Conservation (phyloP, 768 basidiomycete species). For the Rhodotorula graminis region DNA sequence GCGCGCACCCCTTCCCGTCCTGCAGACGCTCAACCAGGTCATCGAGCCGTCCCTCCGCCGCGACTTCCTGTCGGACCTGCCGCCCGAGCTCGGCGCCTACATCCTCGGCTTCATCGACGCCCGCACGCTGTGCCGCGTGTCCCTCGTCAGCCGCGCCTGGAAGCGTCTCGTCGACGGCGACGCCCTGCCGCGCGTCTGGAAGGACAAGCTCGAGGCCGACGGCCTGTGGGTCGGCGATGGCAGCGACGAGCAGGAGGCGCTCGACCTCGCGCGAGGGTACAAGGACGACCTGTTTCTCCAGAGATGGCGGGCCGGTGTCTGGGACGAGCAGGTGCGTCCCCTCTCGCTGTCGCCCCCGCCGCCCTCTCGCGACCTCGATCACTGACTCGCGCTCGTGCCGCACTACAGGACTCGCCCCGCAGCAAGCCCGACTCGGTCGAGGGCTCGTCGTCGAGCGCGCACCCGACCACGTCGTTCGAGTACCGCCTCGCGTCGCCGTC, state of each 20-base stretch:
- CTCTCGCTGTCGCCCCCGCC: neutral
- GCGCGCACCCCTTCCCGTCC: conserved; percentile 82
- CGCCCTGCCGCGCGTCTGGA: conserved; percentile 69
- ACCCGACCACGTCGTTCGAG: conserved; percentile 7
- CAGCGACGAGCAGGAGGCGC: conserved; percentile 73
- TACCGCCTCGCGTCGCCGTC: conserved; percentile 42
- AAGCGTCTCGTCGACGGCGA: conserved; percentile 86
- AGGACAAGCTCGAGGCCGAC: conserved; percentile 72
- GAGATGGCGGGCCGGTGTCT: conserved; percentile 39
- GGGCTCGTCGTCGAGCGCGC: neutral
- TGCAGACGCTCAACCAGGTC: conserved; percentile 82
- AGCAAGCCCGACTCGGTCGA: neutral
- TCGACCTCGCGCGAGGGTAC: conserved; percentile 53
- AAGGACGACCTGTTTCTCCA: conserved; percentile 37
- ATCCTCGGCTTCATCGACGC: conserved; percentile 80
- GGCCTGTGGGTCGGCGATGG: conserved; percentile 85
- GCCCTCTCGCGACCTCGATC: fast-evolving
- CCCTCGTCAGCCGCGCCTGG: conserved; percentile 79
- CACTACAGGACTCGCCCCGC: conserved; percentile 39
- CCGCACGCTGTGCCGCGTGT: conserved; percentile 73
- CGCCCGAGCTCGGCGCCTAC: conserved; percentile 84
- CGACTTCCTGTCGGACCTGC: conserved; percentile 87
- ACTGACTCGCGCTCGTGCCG: neutral
- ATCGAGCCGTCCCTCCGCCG: conserved; percentile 84
- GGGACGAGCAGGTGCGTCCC: conserved; percentile 33